Evolutionary conservation across 2,329 filamentous ascomycete genomes (phyloP).

Genomic region (Fusarium phyllophilum): DNA sequence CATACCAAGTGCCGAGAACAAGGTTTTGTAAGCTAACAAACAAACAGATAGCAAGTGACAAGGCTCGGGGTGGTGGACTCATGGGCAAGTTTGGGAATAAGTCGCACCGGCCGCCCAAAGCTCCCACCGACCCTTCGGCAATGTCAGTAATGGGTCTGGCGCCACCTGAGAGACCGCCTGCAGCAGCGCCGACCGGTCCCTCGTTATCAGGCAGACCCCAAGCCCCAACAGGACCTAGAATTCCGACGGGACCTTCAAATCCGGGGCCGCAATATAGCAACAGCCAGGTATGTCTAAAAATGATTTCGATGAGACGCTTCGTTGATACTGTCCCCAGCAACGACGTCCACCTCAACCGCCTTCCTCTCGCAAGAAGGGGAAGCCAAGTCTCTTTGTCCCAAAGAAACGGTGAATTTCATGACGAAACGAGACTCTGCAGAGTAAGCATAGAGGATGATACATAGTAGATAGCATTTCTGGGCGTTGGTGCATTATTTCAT

Average conservation of each 20-base stretch:
- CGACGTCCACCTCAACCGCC: constrained; percentile 39
- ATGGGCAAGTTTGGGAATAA: constrained; percentile 52
- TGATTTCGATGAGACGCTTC: neutral
- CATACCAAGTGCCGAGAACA: neutral
- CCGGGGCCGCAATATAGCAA: constrained; percentile 31
- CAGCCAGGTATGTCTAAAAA: constrained; percentile 33
- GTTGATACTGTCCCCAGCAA: constrained; percentile 32
- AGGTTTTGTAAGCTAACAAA: constrained; percentile 36
- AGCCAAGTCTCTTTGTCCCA: constrained; percentile 58
- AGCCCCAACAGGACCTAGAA: constrained; percentile 15
- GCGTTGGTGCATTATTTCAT: constrained; percentile 31
- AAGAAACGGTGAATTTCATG: constrained; percentile 47
- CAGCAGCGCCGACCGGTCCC: constrained; percentile 35
- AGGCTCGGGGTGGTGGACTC: constrained; percentile 46
- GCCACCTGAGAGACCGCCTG: constrained; percentile 56
- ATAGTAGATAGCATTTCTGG: constrained; percentile 26
- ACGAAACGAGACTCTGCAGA: constrained; percentile 9
- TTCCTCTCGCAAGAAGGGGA: constrained; percentile 51
- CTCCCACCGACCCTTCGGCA: constrained; percentile 61
- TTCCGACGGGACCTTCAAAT: constrained; percentile 34
- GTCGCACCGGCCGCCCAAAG: constrained; percentile 41
- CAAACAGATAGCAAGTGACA: constrained; percentile 46
- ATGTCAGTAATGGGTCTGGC: constrained; percentile 62
- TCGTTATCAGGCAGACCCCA: constrained; percentile 13
- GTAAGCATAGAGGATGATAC: constrained; percentile 18